Conservation (phyloP, 345 rosid genomes). For the Pseudoturritis turrita region DNA sequence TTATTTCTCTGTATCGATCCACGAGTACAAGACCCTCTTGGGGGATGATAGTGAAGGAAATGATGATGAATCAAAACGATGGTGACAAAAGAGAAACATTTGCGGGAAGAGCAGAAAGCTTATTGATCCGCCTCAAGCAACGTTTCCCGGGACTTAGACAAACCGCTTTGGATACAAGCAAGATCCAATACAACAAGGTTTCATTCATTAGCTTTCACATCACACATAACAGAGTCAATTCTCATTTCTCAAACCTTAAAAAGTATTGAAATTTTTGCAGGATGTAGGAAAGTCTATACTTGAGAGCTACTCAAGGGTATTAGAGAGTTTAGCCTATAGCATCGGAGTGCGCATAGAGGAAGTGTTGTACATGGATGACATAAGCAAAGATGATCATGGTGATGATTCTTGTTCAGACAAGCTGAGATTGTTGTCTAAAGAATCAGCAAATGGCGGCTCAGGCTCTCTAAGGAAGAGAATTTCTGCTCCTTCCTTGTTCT, state of each 20-base stretch:
- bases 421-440: conserved; percentile 27
- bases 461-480: conserved; percentile 56
- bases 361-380: conserved; percentile 76
- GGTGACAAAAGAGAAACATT: conserved; percentile 82
- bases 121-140: conserved; percentile 80
- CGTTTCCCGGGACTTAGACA: conserved; percentile 86
- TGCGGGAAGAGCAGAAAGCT: conserved; percentile 81
- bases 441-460: conserved; percentile 45
- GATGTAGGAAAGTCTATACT: conserved; percentile 92
- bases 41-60: conserved; percentile 86
- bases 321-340: conserved; percentile 86
- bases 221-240: not conserved
- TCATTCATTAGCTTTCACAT: not conserved
- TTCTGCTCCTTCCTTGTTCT: conserved; percentile 50
- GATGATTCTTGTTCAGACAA: conserved; percentile 30
- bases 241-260: not conserved
- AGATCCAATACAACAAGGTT: conserved; percentile 95
- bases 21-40: conserved; percentile 65
- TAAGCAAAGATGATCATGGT: conserved; percentile 52
- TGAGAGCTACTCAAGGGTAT: conserved; percentile 94
- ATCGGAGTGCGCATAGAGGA: conserved; percentile 89
- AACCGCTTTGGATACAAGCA: conserved; percentile 81
- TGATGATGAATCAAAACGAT: conserved; percentile 72
- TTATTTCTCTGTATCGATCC: conserved; percentile 46
- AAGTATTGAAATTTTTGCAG: conserved; percentile 34